Conservation (phyloP, 1,284 basidiomycete genomes). For the Trametes sp. region DNA sequence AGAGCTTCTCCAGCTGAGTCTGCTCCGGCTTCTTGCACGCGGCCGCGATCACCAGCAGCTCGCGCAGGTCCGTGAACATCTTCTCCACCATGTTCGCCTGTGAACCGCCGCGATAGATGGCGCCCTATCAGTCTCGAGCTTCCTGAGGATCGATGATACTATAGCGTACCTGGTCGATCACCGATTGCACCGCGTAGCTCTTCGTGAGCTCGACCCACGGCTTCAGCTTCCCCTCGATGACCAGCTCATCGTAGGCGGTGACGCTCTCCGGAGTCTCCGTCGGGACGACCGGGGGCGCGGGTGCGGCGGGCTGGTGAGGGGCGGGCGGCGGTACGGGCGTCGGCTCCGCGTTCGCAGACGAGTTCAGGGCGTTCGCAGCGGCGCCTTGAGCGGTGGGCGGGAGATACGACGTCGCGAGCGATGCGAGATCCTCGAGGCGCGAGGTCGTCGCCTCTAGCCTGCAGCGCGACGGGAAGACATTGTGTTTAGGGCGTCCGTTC, state of each 20-base stretch:
- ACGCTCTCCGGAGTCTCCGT: conserved; percentile 67
- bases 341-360: conserved; percentile 50
- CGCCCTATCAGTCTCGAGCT: too few relatives aligned
- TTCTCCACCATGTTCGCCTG: conserved; percentile 77
- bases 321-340: conserved; percentile 51
- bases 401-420: conserved; percentile 42
- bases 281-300: conserved; percentile 42
- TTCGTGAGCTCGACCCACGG: conserved; percentile 81
- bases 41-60: conserved; percentile 73
- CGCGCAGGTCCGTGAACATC: conserved; percentile 75
- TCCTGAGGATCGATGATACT: conserved; percentile 11
- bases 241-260: conserved; percentile 76
- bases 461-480: conserved; percentile 23
- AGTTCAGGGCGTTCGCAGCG: conserved; percentile 39
- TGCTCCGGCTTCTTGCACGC: conserved; percentile 84
- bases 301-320: conserved; percentile 47
- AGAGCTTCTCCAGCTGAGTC: conserved; percentile 63
- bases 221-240: conserved; percentile 77
- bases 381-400: conserved; percentile 37
- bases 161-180: conserved; percentile 80
- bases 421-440: conserved; percentile 91
- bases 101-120: too few relatives aligned
- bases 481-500: conserved; percentile 15
- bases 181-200: conserved; percentile 71
- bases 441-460: conserved; percentile 94